Evolutionary conservation across 768 basidiomycete genomes (phyloP).

Genomic region (Boletus huronensis): DNA sequence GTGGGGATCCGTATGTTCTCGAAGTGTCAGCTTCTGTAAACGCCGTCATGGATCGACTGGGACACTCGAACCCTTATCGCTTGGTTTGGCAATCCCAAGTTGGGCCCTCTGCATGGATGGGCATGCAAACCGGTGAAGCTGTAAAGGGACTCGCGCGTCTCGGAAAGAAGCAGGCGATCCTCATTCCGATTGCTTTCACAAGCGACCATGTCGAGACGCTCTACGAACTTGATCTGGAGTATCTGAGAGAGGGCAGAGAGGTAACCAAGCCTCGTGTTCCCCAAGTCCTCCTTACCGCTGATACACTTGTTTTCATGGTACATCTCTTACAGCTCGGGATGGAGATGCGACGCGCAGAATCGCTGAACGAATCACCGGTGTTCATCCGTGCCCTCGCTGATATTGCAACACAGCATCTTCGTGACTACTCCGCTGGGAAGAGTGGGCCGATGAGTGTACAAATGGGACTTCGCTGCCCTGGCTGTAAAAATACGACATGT

Average conservation of each 20-base stretch:
- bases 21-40: slow-evolving; percentile 94
- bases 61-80: slow-evolving; percentile 80
- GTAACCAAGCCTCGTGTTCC: slow-evolving; percentile 41
- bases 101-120: slow-evolving; percentile 97
- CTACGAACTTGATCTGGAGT: slow-evolving; percentile 94
- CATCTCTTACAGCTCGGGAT: slow-evolving; percentile 70
- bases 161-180: slow-evolving; percentile 70
- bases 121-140: slow-evolving; percentile 90
- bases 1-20: slow-evolving; percentile 94
- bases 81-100: slow-evolving; percentile 98
- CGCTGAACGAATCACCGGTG: slow-evolving; percentile 92
- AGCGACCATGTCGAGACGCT: slow-evolving; percentile 99
- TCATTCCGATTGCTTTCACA: slow-evolving; percentile 97
- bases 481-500: slow-evolving; percentile 88
- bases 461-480: slow-evolving; percentile 86
- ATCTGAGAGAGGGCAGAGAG: slow-evolving; percentile 85
- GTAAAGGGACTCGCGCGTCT: slow-evolving; percentile 81
- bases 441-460: slow-evolving; percentile 69
- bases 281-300: neutral
- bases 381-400: slow-evolving; percentile 95
- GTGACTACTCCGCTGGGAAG: slow-evolving; percentile 53
- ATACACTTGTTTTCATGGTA: slow-evolving; percentile 4
- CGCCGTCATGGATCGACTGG: slow-evolving; percentile 87
- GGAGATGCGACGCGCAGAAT: slow-evolving; percentile 83
- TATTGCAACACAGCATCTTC: slow-evolving; percentile 77